A percentile compares a stretch with the other conserved stretches of the same genome.
Conservation (phyloP, 75 land plant genomes). For the Cupressus sempervirens region DNA sequence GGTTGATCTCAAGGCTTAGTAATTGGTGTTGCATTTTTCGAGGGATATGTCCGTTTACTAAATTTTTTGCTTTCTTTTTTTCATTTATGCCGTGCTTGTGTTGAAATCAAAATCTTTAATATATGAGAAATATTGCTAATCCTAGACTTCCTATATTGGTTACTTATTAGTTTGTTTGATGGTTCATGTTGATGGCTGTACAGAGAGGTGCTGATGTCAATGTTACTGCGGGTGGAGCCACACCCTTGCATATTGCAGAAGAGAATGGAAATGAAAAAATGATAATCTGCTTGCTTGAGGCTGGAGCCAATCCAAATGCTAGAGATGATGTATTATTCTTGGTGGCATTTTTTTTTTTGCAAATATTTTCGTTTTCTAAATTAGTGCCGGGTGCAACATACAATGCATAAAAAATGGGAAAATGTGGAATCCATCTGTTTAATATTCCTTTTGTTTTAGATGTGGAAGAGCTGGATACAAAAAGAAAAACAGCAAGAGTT, state of each 20-base stretch:
- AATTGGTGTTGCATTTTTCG: neutral
- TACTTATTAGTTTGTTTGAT: neutral
- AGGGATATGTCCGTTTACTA: neutral
- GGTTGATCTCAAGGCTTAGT: neutral
- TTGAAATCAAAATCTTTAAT: neutral
- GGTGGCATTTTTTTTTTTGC: neutral
- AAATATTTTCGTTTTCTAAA: neutral
- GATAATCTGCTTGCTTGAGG: slow-evolving; percentile 69
- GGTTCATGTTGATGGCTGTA: slow-evolving; percentile 8
- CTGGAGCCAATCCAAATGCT: slow-evolving; percentile 85
- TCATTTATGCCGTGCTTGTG: neutral
- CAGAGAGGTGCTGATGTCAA: slow-evolving; percentile 88
- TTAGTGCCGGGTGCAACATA: neutral
- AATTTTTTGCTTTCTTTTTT: neutral
- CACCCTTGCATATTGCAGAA: slow-evolving; percentile 96
- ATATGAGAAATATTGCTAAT: neutral
- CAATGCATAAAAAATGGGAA: neutral
- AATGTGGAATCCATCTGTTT: neutral
- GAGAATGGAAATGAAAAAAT: slow-evolving; percentile 69
- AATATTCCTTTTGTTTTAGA: neutral
- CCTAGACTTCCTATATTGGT: neutral
- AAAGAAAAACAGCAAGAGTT: neutral
- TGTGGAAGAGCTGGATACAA: neutral
- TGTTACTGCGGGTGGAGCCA: slow-evolving; percentile 82
- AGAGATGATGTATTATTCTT: slow-evolving; percentile 65